These are phyloP conservation scores for Porphyridium purpureum DNA, from an alignment of 23 red algal species.

Conservation along the genomic window DNA sequence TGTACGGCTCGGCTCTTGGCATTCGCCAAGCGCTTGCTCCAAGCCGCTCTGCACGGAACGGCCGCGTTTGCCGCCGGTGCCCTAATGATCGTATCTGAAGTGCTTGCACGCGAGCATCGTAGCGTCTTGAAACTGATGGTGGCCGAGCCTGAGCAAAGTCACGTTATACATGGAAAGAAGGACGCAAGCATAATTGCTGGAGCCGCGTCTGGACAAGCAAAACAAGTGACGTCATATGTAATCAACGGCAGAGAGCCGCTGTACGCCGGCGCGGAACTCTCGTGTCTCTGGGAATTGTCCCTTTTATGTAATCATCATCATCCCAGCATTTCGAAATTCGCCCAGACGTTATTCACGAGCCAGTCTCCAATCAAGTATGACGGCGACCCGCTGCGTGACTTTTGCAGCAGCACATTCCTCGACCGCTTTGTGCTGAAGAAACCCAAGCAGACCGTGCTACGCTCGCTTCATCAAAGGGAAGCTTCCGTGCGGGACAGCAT, in stretches of 20 bases:
- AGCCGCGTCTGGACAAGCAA: too few relatives aligned
- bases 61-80: slow-evolving; percentile 35
- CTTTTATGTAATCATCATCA: slow-evolving; percentile 51
- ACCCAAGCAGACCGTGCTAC: slow-evolving; percentile 38
- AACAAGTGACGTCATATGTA: too few relatives aligned
- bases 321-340: slow-evolving; percentile 66
- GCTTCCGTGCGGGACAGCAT: slow-evolving; percentile 8
- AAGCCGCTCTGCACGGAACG: slow-evolving; percentile 24
- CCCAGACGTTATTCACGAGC: slow-evolving; percentile 14
- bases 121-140: slow-evolving; percentile 18
- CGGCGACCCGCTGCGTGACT: slow-evolving; percentile 68
- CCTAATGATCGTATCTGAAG: slow-evolving; percentile 42
- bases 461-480: slow-evolving; percentile 32
- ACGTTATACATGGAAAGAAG: too few relatives aligned
- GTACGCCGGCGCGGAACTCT: slow-evolving; percentile 42
- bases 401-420: slow-evolving; percentile 43
- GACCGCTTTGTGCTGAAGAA: slow-evolving; percentile 71
- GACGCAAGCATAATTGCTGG: too few relatives aligned
- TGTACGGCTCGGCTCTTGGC: slow-evolving; percentile 37
- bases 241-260: slow-evolving; percentile 31
- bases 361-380: slow-evolving; percentile 12
- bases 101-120: slow-evolving; percentile 5
- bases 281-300: slow-evolving; percentile 57
- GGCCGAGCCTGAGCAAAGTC: slow-evolving; percentile 11
- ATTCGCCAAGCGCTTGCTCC: slow-evolving; percentile 63